Percentiles rank a stretch among this genome's conserved stretches.
Conservation (phyloP, 306 rosid genomes). For the Inga leiocalycina region DNA sequence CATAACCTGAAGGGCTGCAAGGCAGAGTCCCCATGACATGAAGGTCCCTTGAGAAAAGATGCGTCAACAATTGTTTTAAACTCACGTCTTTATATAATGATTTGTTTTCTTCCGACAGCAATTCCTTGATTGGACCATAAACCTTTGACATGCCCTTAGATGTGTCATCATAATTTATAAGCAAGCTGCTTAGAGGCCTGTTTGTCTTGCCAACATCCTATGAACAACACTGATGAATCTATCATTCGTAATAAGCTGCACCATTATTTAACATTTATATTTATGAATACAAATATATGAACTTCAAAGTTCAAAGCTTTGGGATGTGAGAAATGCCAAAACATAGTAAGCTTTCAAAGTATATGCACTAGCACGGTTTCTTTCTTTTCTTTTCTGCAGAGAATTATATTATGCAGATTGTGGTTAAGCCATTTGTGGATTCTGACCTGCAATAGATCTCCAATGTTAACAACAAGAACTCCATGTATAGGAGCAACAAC, state of each 20-base stretch:
- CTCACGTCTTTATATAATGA: constrained; percentile 37
- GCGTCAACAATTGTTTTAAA: background rate
- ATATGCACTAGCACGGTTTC: no score
- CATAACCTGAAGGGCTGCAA: background rate
- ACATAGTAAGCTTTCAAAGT: no score
- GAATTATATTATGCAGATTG: background rate
- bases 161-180: constrained; percentile 22
- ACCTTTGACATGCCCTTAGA: constrained; percentile 10
- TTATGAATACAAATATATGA: background rate
- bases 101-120: constrained; percentile 47
- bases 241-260: constrained; percentile 44
- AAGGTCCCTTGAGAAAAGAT: constrained; percentile 8
- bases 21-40: background rate
- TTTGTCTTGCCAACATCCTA: constrained; percentile 28
- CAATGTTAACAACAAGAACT: constrained; percentile 52
- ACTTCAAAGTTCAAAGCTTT: background rate
- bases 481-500: constrained; percentile 38
- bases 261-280: background rate
- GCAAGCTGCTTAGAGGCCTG: constrained; percentile 40
- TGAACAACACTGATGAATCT: constrained; percentile 35
- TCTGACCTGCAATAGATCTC: constrained; percentile 50
- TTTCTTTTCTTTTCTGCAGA: background rate
- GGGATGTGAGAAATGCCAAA: background rate
- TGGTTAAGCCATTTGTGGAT: background rate
- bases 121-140: constrained; percentile 61